A percentile compares a stretch with the other conserved stretches of the same genome.
Evolutionary conservation across 1,139 yeast species (phyloP).

Genomic region (Taphrina flavorubra): DNA sequence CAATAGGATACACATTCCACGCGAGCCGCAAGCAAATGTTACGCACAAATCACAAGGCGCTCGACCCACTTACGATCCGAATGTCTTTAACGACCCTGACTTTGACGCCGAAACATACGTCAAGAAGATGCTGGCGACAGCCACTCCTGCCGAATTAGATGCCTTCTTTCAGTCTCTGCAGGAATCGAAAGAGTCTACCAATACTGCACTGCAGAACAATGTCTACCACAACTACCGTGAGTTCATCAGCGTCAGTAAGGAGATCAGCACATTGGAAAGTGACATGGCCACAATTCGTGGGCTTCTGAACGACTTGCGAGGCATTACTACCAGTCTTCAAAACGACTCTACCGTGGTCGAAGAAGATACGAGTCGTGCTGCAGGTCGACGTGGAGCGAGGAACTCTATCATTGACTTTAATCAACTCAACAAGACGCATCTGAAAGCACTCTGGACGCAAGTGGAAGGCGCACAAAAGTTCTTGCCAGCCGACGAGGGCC

Average conservation of each 20-base stretch:
- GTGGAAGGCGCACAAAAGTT: slow-evolving; percentile 91
- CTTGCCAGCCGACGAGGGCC: slow-evolving; percentile 75
- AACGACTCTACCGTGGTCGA: slow-evolving; percentile 31
- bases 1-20: slow-evolving; percentile 32
- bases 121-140: slow-evolving; percentile 35
- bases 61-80: slow-evolving; percentile 32
- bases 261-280: slow-evolving; percentile 41
- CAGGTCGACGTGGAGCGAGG: slow-evolving; percentile 49
- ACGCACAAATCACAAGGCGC: background rate
- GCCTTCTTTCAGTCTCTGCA: slow-evolving; percentile 40
- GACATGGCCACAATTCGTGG: slow-evolving; percentile 43
- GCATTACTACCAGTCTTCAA: slow-evolving; percentile 37
- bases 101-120: slow-evolving; percentile 42
- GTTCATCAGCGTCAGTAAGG: slow-evolving; percentile 44
- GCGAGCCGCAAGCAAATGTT: slow-evolving; percentile 18
- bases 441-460: slow-evolving; percentile 73
- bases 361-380: slow-evolving; percentile 18
- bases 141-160: slow-evolving; percentile 43
- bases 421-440: slow-evolving; percentile 78
- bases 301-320: slow-evolving; percentile 32
- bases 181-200: slow-evolving; percentile 32
- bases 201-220: slow-evolving; percentile 42
- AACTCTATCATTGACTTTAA: slow-evolving; percentile 75
- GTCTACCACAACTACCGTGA: slow-evolving; percentile 44
- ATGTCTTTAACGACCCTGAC: slow-evolving; percentile 39